Evolutionary conservation across 2,329 filamentous ascomycete species (phyloP), one percentile per base, ranked within the genome.

Genomic region (Alternaria tenuissima): DNA sequence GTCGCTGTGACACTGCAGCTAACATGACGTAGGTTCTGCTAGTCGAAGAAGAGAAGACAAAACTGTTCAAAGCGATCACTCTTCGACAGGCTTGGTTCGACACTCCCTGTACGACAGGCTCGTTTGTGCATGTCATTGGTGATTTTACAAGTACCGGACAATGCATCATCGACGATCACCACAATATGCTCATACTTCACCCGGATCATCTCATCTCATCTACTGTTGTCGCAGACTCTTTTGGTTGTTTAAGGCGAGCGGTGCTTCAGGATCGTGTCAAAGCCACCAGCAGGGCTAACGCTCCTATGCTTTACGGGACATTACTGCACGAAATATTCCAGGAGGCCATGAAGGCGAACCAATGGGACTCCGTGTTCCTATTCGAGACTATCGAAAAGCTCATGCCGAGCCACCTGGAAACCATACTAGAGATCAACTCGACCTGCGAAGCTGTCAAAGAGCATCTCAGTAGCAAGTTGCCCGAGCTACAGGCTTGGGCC

Each of bases 251-350:
- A 75, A 90, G 95, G 18, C 90, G 94, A 65, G 93, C 95, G 30
- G 94, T 98, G 1, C 86, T 99, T 26, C 94, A 98, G 77, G 94
- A 99, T 76, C 90, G 95, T 32, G 90, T 99, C 70, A 98, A 98
- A 78, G 92, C 93, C 8, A 94, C 93, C 0, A 91, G 89, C 70
- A 91, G 93, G 66, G 86, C 92, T 3, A 92, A 89, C 44, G 87
- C 91, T 34, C 88, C 94, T 1, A 88, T 97, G 69, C 88, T 98
- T 0, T 98, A 98, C 74, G 95, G 95, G 48, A 95, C 92, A 38
- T 90, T 99, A 58, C 86, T 99, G 14, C 95, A 99, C 76, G 94
- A 98, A 75, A 88, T 98, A 22, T 98, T 99, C 68, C 95, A 99
- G 76, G 90, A 94, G 73, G 93, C 94, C 2, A 81, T 99, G 72